Evolutionary conservation across 225 moss, liverwort and hornwort species (phyloP).

Genomic region (Takakia lepidozioides): DNA sequence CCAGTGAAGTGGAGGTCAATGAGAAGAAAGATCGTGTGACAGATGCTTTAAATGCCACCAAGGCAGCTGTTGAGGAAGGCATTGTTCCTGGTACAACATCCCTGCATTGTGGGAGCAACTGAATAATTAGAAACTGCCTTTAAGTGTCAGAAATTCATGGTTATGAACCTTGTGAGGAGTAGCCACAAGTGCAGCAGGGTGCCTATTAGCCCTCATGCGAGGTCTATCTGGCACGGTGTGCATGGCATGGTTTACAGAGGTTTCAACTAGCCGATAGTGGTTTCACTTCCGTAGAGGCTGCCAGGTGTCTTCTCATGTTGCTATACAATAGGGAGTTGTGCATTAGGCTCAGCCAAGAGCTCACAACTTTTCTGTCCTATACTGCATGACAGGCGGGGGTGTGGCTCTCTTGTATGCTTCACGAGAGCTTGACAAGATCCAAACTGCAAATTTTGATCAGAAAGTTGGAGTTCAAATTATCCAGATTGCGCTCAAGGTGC

Average conservation of each 20-base stretch:
- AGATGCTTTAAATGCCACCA: constrained; percentile 91
- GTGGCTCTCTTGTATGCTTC: constrained; percentile 87
- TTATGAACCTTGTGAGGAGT: too few species aligned
- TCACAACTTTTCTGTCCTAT: neutral
- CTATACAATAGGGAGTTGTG: too few species aligned
- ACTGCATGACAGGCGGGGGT: constrained; percentile 54
- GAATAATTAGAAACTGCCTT: too few species aligned
- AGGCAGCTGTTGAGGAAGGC: constrained; percentile 90
- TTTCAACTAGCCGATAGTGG: too few species aligned
- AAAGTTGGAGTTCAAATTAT: constrained; percentile 84
- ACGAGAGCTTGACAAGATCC: constrained; percentile 68
- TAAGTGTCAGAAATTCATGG: neutral
- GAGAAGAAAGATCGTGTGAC: constrained; percentile 95
- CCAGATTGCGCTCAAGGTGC: constrained; percentile 82
- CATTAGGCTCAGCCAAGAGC: too few species aligned
- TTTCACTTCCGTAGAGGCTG: too few species aligned
- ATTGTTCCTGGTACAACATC: constrained; percentile 64
- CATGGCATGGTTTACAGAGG: too few species aligned
- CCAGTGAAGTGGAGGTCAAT: constrained; percentile 86
- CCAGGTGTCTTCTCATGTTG: too few species aligned
- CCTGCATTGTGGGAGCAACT: too few species aligned
- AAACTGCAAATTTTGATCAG: constrained; percentile 70
- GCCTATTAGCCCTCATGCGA: too few species aligned
- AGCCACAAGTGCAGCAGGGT: neutral
- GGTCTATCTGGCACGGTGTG: too few species aligned